Conservation (phyloP, 148 eudicot genomes). For the Polygonum aviculare region DNA sequence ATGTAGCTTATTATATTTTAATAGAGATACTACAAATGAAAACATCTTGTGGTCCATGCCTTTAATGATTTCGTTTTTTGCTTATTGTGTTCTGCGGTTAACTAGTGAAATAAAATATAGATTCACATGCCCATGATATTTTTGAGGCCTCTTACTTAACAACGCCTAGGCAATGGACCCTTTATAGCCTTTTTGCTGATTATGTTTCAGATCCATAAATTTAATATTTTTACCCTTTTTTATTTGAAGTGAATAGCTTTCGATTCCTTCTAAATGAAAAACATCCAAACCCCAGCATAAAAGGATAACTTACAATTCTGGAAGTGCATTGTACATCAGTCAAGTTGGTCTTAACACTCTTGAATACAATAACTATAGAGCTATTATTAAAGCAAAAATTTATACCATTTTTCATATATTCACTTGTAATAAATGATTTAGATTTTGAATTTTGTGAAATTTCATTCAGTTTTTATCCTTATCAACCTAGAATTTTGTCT, state of each 20-base stretch:
- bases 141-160: background rate
- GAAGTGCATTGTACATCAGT: background rate
- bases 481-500: background rate
- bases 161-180: background rate
- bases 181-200: background rate
- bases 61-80: background rate
- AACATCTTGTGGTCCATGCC: background rate
- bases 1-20: background rate
- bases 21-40: background rate
- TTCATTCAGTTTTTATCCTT: background rate
- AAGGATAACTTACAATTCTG: background rate
- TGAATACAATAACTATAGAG: background rate
- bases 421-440: background rate
- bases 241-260: background rate
- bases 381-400: background rate
- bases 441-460: background rate
- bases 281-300: background rate
- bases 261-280: background rate
- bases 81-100: background rate
- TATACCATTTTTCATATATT: background rate
- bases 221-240: background rate
- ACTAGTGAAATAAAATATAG: background rate
- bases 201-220: slow-evolving; percentile 1
- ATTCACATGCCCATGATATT: background rate
- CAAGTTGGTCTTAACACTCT: background rate